Evolutionary conservation across 768 basidiomycete species (phyloP), one percentile per base, ranked within the genome.

Genomic region (Lactarius evosmus): DNA sequence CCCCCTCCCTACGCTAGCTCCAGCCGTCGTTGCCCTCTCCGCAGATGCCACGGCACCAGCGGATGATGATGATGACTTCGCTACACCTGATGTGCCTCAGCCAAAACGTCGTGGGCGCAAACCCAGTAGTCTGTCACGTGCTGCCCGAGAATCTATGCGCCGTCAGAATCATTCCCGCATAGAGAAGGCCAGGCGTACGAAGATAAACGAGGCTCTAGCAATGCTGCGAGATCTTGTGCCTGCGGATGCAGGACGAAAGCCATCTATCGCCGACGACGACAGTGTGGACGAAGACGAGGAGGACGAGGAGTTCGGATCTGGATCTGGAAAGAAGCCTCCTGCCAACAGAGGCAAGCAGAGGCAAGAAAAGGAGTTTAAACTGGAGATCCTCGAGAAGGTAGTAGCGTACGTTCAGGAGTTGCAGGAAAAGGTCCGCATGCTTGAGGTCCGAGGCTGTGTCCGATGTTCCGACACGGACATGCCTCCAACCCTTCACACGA

Each of bases 91-190:
- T 27, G 67, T 72, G 0, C 72, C 75, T 12, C 64, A 72, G 14
- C 75, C 80, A 11, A 88, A 84, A 72, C 85, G 88, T 25, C 87
- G 89, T 3, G 85, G 91, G 19, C 79, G 83, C 56, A 90, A 88
- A 70, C 88, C 90, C 0, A 86, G 86, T 9, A 80, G 83, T 9
- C 74, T 90, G 52, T 89, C 89, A 19, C 87, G 90, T 65, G 82
- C 83, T 16, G 89, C 89, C 33, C 82, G 95, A 53, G 94, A 96
- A 75, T 83, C 88, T 2, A 87, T 93, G 74, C 85, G 95, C 58
- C 93, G 95, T 74, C 84, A 93, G 38, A 97, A 97, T 75, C 95
- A 98, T 71, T 92, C 89, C 6, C 85, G 95, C 66, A 98, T 98
- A 72, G 95, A 98, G 77, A 91, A 95, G 72, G 86, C 95, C 0